Evolutionary conservation across 2,329 filamentous ascomycete genomes (phyloP), one percentile per base, ranked within the genome.

Genomic region (Knufia petricola): DNA sequence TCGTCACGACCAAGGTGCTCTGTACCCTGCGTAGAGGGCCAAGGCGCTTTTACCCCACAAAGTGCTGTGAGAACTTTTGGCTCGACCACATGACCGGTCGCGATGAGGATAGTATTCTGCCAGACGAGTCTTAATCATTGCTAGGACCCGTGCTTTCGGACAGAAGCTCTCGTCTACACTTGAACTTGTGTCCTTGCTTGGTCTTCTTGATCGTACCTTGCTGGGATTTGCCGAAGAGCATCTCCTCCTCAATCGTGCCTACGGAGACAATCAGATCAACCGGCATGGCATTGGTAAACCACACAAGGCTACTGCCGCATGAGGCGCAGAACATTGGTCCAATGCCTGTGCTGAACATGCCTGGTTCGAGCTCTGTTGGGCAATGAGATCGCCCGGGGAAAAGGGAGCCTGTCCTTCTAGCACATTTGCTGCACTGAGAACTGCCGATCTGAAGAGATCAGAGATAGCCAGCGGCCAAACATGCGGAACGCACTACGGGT

Each of bases 401-500:
- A 34, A 53, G 32, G 23, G 45, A 42, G 4, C 50, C 49, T 10
- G 51, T 50, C 39, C 49, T 53, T 52, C 53, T 53, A 28, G 51
- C 51, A 37, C 51, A 55, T 39, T 49, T 53, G 13, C 45, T 41
- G 30, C 53, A 55, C 45, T 53, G 51, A 46, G 49, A 53, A 15
- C 48, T 52, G 13, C 48, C 31, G 24, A 43, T 37, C 50, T 54
- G 31, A 23, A 24, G 12, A 23, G 36, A 20, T 21, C 6, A 17
- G 21, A 36, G 48, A n/a, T n/a, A n/a, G n/a, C n/a, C 7, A 19
- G 23, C 23, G n/a, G n/a, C 13, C 7, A 30, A 37, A 23, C 26
- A 36, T 17, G 17, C n/a, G n/a, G n/a, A n/a, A 21, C 40, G 30
- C 41, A 55, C 53, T 41, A 51, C 45, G 7, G 51, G 48, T 37